These are phyloP conservation scores for Raffaelea albimanens DNA, from an alignment of 2,329 filamentous ascomycete genomes.

Conservation along the genomic window DNA sequence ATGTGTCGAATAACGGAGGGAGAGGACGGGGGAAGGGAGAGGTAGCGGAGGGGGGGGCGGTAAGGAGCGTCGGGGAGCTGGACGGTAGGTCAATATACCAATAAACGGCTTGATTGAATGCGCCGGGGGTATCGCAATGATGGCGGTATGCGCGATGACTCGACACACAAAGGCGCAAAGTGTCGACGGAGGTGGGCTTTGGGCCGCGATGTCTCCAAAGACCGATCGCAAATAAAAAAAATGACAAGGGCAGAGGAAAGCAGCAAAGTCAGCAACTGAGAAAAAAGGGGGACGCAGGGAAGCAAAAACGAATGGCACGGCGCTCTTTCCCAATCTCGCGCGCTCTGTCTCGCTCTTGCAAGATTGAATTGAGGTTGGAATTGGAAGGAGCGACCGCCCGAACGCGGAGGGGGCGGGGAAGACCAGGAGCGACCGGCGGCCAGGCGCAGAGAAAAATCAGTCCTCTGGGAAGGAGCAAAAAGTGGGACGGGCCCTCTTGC, in stretches of 20 bases:
- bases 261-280: not conserved
- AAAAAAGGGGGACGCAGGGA: not conserved
- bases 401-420: conserved; percentile 15
- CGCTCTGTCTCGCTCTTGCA: conserved; percentile 3
- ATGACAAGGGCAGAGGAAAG: not conserved
- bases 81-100: no score
- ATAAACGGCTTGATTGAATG: no score
- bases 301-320: conserved; percentile 5
- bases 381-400: conserved; percentile 9
- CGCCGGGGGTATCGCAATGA: no score
- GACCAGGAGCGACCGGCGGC: not conserved
- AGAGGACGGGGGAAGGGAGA: not conserved
- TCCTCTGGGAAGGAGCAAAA: conserved; percentile 1
- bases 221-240: not conserved
- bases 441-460: conserved; percentile 1
- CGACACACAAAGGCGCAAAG: not conserved
- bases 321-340: conserved; percentile 10
- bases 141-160: not conserved
- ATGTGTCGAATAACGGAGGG: not conserved
- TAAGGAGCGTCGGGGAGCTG: not conserved
- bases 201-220: not conserved
- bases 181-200: not conserved
- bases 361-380: conserved; percentile 7
- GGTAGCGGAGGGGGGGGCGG: not conserved
- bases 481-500: not conserved